These are phyloP conservation scores for Phytophthora parvispora DNA, from an alignment of 352 stramenopile species.

Conservation along the genomic window DNA sequence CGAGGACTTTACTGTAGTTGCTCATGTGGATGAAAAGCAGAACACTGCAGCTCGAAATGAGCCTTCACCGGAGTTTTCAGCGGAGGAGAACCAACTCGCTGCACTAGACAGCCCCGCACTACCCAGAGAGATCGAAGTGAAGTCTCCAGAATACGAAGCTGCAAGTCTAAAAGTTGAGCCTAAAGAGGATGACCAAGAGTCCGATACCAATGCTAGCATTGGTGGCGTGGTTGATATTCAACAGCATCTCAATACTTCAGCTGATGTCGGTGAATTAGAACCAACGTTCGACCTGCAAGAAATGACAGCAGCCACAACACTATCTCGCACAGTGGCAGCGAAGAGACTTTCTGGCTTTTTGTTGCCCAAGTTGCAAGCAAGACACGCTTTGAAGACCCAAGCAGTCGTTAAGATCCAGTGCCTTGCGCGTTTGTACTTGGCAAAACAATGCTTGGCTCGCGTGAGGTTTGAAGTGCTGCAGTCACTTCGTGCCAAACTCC, in stretches of 20 bases:
- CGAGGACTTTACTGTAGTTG: background rate
- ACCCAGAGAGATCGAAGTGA: background rate
- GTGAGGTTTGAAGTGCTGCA: constrained; percentile 6
- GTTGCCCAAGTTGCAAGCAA: constrained; percentile 12
- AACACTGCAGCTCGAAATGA: background rate
- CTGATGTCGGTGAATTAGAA: background rate
- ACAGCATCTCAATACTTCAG: background rate
- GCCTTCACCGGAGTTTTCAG: too few species aligned
- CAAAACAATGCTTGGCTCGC: constrained; percentile 8
- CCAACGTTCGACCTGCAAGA: background rate
- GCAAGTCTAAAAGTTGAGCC: too few species aligned
- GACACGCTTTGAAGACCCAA: background rate
- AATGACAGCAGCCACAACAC: background rate
- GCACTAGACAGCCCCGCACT: background rate
- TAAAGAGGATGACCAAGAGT: background rate
- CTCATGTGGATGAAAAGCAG: constrained; percentile 1
- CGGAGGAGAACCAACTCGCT: background rate
- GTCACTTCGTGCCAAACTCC: constrained; percentile 24
- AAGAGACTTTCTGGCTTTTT: constrained; percentile 18
- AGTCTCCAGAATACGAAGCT: background rate
- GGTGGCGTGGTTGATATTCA: background rate
- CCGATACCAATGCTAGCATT: background rate
- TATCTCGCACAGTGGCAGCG: background rate
- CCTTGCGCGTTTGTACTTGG: constrained; percentile 12
- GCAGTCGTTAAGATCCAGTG: constrained; percentile 27